Evolutionary conservation across 768 basidiomycete species (phyloP).

Genomic region (Collybia mongolica): DNA sequence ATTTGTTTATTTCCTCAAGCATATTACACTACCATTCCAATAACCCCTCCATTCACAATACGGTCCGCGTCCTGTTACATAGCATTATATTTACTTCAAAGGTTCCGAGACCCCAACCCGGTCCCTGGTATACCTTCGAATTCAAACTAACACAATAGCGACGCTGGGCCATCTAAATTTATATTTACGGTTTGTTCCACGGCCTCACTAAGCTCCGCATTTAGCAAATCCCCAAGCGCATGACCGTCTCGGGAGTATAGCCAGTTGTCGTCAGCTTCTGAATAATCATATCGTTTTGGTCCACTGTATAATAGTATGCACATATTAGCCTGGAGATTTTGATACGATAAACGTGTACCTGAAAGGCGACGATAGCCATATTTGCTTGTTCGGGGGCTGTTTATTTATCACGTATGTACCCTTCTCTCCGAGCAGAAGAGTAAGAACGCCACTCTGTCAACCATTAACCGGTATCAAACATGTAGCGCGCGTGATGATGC

Average conservation of each 20-base stretch:
- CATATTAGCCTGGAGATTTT: background rate
- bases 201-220: constrained; percentile 56
- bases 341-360: constrained; percentile 49
- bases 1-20: too few species aligned
- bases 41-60: too few species aligned
- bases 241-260: constrained; percentile 70
- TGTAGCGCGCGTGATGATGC: background rate
- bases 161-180: background rate
- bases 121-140: too few species aligned
- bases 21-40: too few species aligned
- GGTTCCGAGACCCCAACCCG: too few species aligned
- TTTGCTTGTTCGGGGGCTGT: constrained; percentile 96
- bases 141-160: too few species aligned
- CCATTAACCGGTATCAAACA: background rate
- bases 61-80: too few species aligned
- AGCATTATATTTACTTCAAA: too few species aligned
- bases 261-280: constrained; percentile 58
- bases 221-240: constrained; percentile 60
- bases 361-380: constrained; percentile 89
- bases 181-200: constrained; percentile 31
- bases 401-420: constrained; percentile 97
- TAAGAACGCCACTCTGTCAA: constrained; percentile 84
- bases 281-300: constrained; percentile 89
- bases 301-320: constrained; percentile 49
- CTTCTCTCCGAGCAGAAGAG: constrained; percentile 67